Conservation (phyloP, 2,329 filamentous ascomycete species). For the Aureobasidium sp. region DNA sequence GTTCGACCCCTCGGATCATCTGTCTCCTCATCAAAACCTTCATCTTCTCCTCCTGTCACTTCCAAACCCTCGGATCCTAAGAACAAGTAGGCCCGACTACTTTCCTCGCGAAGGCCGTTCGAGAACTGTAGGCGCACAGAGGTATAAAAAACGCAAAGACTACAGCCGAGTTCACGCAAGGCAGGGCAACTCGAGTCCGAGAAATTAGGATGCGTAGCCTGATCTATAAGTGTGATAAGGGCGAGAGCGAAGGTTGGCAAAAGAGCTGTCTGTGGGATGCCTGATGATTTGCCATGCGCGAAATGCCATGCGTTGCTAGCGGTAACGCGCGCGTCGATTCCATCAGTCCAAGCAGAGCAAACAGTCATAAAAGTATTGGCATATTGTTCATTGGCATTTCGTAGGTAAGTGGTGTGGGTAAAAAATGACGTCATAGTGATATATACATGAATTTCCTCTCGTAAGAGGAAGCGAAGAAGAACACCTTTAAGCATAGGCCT, state of each 20-base stretch:
- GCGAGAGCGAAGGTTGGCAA: too few species aligned
- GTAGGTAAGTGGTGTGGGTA: neutral
- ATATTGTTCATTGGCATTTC: neutral
- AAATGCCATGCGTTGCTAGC: neutral
- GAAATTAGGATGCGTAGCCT: too few species aligned
- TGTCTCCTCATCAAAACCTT: neutral
- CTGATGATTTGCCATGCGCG: too few species aligned
- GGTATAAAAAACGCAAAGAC: too few species aligned
- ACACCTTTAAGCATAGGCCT: conserved; percentile 25
- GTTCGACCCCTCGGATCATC: neutral
- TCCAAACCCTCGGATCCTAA: neutral
- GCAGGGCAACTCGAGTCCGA: too few species aligned
- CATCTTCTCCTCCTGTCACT: too few species aligned
- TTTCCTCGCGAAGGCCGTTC: neutral
- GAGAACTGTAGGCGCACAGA: neutral
- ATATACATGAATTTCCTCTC: neutral
- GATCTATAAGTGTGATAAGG: too few species aligned
- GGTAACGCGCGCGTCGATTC: neutral
- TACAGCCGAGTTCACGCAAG: too few species aligned
- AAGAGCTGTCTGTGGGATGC: too few species aligned
- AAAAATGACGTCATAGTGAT: neutral
- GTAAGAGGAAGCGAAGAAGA: neutral
- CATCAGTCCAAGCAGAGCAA: neutral
- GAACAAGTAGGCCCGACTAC: neutral
- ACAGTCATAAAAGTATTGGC: neutral